These are phyloP conservation scores for Metarhizium humberi DNA, from an alignment of 2,329 filamentous ascomycete genomes.

Conservation along the genomic window DNA sequence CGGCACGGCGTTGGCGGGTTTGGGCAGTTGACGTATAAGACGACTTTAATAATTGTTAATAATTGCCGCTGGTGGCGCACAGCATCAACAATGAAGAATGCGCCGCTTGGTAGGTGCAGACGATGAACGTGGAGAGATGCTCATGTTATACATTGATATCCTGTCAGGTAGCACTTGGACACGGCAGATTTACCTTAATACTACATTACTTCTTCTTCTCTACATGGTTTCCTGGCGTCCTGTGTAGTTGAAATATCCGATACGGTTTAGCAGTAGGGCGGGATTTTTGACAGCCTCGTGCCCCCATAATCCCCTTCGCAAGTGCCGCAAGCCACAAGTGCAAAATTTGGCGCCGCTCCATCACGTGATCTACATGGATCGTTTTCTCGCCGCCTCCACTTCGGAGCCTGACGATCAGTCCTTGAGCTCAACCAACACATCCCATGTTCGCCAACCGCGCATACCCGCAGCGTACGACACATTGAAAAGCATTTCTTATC, in stretches of 20 bases:
- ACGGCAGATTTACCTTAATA: not conserved
- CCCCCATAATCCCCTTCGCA: too few species aligned
- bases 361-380: not conserved
- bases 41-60: not conserved
- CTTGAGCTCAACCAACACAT: not conserved
- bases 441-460: not conserved
- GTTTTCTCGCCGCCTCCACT: not conserved
- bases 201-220: not conserved
- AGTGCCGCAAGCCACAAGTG: not conserved
- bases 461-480: not conserved
- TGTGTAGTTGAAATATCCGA: too few species aligned
- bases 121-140: not conserved
- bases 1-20: constrained; percentile 7
- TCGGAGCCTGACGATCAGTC: not conserved
- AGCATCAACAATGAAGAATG: not conserved
- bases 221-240: not conserved
- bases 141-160: not conserved
- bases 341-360: not conserved
- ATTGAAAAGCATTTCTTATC: not conserved
- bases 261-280: too few species aligned
- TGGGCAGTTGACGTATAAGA: not conserved
- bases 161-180: not conserved
- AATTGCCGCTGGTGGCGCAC: not conserved
- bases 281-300: too few species aligned
- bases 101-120: not conserved